Evolutionary conservation across 2,329 filamentous ascomycete genomes (phyloP).

Genomic region (Penicillium sp.): DNA sequence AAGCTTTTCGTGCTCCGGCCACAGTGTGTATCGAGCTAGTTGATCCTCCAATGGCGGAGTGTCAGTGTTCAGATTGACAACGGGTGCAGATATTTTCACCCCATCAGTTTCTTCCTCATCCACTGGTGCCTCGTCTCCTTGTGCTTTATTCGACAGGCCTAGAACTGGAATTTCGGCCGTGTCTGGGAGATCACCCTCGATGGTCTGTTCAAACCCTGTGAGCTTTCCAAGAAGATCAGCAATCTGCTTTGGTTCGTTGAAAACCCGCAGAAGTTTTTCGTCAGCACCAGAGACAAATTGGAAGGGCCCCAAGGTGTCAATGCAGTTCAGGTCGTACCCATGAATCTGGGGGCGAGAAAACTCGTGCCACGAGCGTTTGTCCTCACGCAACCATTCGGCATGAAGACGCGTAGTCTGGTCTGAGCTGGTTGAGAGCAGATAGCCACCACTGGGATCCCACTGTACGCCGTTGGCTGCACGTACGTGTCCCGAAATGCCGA

Average conservation of each 20-base stretch:
- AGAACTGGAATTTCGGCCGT: conserved; percentile 93
- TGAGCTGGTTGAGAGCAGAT: conserved; percentile 81
- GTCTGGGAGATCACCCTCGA: conserved; percentile 63
- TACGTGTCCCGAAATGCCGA: conserved; percentile 82
- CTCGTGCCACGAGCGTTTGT: conserved; percentile 77
- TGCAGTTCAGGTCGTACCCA: conserved; percentile 95
- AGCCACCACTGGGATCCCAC: conserved; percentile 80
- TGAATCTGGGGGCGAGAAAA: conserved; percentile 95
- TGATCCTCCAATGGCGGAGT: conserved; percentile 88
- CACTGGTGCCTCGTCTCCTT: conserved; percentile 50
- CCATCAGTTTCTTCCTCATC: conserved; percentile 45
- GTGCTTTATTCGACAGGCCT: conserved; percentile 92
- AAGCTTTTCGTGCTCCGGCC: conserved; percentile 94
- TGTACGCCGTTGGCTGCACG: conserved; percentile 76
- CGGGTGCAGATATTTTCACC: conserved; percentile 20
- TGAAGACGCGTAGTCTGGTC: conserved; percentile 93
- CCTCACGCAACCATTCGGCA: conserved; percentile 68
- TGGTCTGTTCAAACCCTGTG: conserved; percentile 56
- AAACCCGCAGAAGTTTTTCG: conserved; percentile 96
- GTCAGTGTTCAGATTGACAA: conserved; percentile 54
- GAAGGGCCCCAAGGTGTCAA: conserved; percentile 69
- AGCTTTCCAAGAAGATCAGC: conserved; percentile 70
- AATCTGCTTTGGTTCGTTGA: conserved; percentile 82
- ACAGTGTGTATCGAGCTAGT: conserved; percentile 84
- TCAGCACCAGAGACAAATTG: conserved; percentile 94